Conservation (phyloP, 345 rosid genomes). For the Pugionium dolabratum region DNA sequence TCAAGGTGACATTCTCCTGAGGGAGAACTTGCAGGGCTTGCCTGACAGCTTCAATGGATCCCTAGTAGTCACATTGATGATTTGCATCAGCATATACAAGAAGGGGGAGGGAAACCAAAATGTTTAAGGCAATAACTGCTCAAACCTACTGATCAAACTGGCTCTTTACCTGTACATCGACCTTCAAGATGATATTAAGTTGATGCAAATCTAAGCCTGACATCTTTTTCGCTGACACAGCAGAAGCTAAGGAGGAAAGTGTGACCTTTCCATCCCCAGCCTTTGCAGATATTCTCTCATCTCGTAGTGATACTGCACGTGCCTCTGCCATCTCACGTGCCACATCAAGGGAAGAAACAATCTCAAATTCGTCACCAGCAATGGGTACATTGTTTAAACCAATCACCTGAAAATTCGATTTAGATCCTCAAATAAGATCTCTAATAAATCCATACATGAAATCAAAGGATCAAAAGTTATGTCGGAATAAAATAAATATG, state of each 20-base stretch:
- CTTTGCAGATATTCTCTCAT: constrained; percentile 82
- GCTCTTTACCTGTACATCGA: constrained; percentile 81
- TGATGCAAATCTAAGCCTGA: constrained; percentile 95
- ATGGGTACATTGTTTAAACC: constrained; percentile 80
- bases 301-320: constrained; percentile 63
- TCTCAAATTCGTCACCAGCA: constrained; percentile 97
- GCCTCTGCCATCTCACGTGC: constrained; percentile 90
- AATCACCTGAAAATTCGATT: constrained; percentile 59
- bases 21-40: constrained; percentile 94
- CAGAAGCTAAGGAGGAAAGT: constrained; percentile 94
- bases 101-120: constrained; percentile 15
- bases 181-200: constrained; percentile 87
- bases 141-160: constrained; percentile 10
- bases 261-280: constrained; percentile 97
- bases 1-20: constrained; percentile 83
- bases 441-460: constrained; percentile 14
- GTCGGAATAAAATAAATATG: constrained; percentile 16
- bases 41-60: constrained; percentile 93
- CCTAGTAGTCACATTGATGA: constrained; percentile 53
- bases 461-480: background rate
- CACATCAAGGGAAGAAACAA: constrained; percentile 71
- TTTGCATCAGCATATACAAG: constrained; percentile 15
- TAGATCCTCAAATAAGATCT: constrained; percentile 17
- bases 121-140: background rate
- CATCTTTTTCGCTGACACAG: constrained; percentile 75